phyloP scores from a whole-genome alignment of 2,329 filamentous ascomycete species.

The Ramularia endophylla region DNA sequence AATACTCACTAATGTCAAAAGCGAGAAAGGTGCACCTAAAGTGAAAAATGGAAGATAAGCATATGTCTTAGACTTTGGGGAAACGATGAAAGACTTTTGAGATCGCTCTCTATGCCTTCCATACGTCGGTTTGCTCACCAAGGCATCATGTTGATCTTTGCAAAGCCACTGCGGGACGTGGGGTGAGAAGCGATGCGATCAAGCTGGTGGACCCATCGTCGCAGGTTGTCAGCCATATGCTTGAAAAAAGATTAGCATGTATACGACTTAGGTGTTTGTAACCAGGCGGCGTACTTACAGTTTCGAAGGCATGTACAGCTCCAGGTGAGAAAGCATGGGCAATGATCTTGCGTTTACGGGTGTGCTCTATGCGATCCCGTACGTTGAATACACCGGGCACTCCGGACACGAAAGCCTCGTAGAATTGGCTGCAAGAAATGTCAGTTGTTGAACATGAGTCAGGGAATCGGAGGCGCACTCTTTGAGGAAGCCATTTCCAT shows the following conservation, averaged over 20 bases:
- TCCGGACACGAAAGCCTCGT: constrained; percentile 32
- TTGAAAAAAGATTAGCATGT: too few species aligned
- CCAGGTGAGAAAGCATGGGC: constrained; percentile 31
- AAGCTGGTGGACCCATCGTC: constrained; percentile 17
- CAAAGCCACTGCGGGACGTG: constrained; percentile 8
- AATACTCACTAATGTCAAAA: constrained; percentile 17
- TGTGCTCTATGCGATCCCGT: constrained; percentile 30
- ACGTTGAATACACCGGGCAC: constrained; percentile 33
- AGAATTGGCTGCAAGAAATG: constrained; percentile 19
- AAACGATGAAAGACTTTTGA: too few species aligned
- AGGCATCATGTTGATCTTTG: constrained; percentile 20
- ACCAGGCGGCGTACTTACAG: neutral
- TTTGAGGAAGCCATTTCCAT: constrained; percentile 33
- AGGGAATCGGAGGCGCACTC: constrained; percentile 19
- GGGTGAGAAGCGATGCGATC: constrained; percentile 16
- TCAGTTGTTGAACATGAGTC: too few species aligned
- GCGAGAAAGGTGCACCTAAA: constrained; percentile 23
- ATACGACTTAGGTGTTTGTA: too few species aligned
- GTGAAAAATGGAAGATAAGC: too few species aligned
- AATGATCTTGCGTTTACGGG: constrained; percentile 32
- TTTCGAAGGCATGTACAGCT: constrained; percentile 30
- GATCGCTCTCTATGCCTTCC: too few species aligned
- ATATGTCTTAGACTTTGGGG: too few species aligned
- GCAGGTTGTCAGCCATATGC: constrained; percentile 27
- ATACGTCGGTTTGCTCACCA: too few species aligned